Base-by-base conservation (phyloP, 305 asterid genomes). In the Striga hermonthica region DNA sequence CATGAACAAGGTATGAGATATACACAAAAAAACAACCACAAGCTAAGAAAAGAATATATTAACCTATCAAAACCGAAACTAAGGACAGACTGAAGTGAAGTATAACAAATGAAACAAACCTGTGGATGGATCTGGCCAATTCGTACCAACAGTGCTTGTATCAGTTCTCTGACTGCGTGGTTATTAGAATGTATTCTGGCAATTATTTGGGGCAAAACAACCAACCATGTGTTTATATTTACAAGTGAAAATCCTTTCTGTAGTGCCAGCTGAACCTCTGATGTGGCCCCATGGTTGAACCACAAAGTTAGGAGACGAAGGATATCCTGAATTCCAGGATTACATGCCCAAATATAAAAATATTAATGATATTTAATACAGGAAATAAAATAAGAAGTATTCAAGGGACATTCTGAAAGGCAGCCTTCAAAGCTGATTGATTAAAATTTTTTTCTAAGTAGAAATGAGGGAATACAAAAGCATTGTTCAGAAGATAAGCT, bases 111-210 rank as follows among this genome's bases (percentile, higher is more conserved):
- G 34, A 75, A 58, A 62, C 81, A 62, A 71, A 94, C 99, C 97
- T 94, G 99, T 49, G 99, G 99, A 82, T 94, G 99, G 74, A 78
- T 86, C 78, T 88, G 98, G 60, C 99, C 99, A 80, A 94, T 91
- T 65, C 98, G 90, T 38, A 94, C 99, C 71, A 94, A 77, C 36
- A 94, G 74, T 59, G 99, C 87, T 70, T 94, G 98, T 76, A 94
- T 94, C 76, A 94, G 81, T 75, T 94, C 97, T 77, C 96, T 80
- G 47, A 91, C 98, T 50, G 95, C 98, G 73, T 74, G 87, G 76
- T 82, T 85, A 81, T 94, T 88, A 68, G 97, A 94, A 85, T 94
- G 99, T 81, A 94, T 94, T 84, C 99, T 81, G 64, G 99, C 99
- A 78, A 94, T 94, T 75, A 94, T 94, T 83, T 91, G 99, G 52